phyloP scores from a whole-genome alignment of 2,329 filamentous ascomycete species.

The Calonectria montana region DNA sequence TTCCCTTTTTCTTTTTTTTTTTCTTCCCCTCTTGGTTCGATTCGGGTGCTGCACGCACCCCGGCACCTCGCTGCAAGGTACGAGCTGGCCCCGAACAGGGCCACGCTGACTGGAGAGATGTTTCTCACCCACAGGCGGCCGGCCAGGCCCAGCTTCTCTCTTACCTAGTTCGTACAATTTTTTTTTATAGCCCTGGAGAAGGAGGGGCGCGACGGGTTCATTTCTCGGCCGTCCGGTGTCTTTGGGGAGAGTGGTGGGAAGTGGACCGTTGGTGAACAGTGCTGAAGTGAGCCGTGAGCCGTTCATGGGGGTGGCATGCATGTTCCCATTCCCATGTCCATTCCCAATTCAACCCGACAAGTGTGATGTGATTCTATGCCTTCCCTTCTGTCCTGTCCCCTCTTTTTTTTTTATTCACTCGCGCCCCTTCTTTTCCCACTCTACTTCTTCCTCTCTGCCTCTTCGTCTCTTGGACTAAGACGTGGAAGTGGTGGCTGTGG shows the following conservation, averaged over 20 bases:
- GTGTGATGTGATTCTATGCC: constrained; percentile 6
- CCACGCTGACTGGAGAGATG: not conserved
- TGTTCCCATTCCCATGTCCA: constrained; percentile 3
- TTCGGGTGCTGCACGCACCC: not conserved
- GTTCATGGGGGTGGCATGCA: not conserved
- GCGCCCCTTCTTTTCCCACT: not conserved
- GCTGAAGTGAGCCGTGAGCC: not conserved
- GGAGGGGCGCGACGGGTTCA: not conserved
- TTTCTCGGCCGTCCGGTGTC: constrained; percentile 14
- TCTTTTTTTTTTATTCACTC: not conserved
- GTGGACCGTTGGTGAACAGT: constrained; percentile 4
- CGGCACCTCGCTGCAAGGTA: constrained; percentile 13
- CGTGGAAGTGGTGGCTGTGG: constrained; percentile 1
- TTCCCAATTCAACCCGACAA: not conserved
- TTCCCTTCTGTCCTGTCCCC: constrained; percentile 5
- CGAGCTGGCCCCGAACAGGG: not conserved
- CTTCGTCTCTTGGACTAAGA: constrained; percentile 10
- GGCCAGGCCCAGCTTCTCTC: not conserved
- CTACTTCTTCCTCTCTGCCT: not conserved
- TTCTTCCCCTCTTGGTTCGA: constrained; percentile 5
- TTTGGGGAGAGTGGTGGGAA: constrained; percentile 20
- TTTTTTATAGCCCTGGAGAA: not conserved
- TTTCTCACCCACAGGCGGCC: not conserved
- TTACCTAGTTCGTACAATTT: not conserved
- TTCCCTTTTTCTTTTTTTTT: not conserved